Conservation (phyloP, 441 rosid genomes). For the Populus hybrid region DNA sequence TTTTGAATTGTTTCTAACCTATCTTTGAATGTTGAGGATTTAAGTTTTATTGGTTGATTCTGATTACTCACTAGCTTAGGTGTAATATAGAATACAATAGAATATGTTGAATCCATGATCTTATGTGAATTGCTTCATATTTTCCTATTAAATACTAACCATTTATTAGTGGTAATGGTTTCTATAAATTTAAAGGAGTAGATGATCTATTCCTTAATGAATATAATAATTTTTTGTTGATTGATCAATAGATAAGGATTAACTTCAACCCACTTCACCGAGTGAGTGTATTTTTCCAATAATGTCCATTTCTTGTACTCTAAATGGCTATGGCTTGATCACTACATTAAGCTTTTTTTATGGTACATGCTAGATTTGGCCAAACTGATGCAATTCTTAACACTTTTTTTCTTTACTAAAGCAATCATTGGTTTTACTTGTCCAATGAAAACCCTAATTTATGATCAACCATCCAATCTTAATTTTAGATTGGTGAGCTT, state of each 20-base stretch:
- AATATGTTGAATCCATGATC: neutral
- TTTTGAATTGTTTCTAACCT: too few relatives aligned
- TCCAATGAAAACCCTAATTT: neutral
- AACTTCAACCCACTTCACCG: neutral
- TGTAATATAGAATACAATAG: neutral
- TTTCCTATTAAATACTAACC: neutral
- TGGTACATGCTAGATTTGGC: neutral
- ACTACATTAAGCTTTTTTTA: neutral
- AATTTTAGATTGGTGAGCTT: neutral
- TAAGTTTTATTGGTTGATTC: too few relatives aligned
- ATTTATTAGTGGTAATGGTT: neutral
- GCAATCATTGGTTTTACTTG: neutral
- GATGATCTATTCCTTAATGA: neutral
- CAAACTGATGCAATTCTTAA: neutral
- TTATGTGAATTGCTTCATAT: neutral
- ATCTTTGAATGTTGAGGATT: too few relatives aligned
- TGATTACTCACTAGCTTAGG: neutral
- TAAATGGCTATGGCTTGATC: neutral
- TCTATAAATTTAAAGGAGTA: neutral
- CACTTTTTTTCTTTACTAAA: neutral
- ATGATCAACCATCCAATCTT: constrained; percentile 8
- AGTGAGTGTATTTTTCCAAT: neutral
- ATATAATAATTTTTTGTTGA: neutral
- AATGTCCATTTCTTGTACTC: neutral
- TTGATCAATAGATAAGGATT: neutral